Evolutionary conservation across 169 alveolate species (phyloP).

Genomic region (Eimeria praecox): DNA sequence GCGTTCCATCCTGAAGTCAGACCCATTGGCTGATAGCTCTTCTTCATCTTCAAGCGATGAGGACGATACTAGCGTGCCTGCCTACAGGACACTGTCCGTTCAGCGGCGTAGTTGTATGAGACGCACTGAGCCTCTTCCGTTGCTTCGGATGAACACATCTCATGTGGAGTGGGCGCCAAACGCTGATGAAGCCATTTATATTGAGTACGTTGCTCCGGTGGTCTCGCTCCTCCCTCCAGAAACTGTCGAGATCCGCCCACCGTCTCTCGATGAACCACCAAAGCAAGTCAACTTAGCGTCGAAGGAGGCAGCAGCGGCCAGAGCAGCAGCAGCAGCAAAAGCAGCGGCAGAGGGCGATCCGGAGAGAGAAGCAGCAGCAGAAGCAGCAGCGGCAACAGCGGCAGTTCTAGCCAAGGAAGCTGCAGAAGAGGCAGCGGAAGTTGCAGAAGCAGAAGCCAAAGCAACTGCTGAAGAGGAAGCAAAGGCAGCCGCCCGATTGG

Average conservation of each 20-base stretch:
- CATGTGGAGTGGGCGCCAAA: constrained; percentile 21
- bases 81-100: constrained; percentile 16
- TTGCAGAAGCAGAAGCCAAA: constrained; percentile 16
- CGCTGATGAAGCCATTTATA: constrained; percentile 19
- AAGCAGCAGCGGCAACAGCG: constrained; percentile 7
- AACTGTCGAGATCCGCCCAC: constrained; percentile 7
- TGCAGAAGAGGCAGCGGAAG: constrained; percentile 16
- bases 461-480: constrained; percentile 11
- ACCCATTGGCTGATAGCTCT: neutral
- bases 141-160: neutral
- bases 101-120: constrained; percentile 44
- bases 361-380: constrained; percentile 29
- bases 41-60: constrained; percentile 55
- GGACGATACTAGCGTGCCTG: neutral
- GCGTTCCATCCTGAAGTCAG: neutral
- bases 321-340: constrained; percentile 26
- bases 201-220: constrained; percentile 38
- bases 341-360: constrained; percentile 61
- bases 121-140: neutral
- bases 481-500: neutral
- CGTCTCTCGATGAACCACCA: neutral
- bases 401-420: constrained; percentile 20
- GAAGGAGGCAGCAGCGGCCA: neutral
- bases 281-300: neutral
- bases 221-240: constrained; percentile 34